phyloP scores from a whole-genome alignment of 768 basidiomycete species.

The Dendrothele bispora region DNA sequence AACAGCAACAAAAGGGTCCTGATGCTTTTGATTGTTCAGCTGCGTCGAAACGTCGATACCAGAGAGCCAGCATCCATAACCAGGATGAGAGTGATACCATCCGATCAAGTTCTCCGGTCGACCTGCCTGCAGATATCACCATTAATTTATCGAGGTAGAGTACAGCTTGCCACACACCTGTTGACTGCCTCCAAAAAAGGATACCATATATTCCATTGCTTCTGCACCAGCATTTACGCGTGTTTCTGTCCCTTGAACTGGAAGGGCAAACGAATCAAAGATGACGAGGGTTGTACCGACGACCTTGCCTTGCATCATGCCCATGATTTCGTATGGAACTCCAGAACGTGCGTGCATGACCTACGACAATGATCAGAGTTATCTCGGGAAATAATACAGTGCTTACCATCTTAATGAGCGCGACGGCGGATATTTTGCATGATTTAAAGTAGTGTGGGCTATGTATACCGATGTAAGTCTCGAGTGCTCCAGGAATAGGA shows the following conservation, averaged over 20 bases:
- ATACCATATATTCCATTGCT: constrained; percentile 98
- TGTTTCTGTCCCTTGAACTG: constrained; percentile 97
- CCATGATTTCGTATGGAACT: constrained; percentile 99
- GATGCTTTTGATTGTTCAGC: constrained; percentile 90
- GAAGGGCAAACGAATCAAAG: constrained; percentile 96
- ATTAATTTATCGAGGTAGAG: constrained; percentile 5
- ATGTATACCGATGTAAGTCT: constrained; percentile 8
- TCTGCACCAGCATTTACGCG: constrained; percentile 95
- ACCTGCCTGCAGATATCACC: constrained; percentile 56
- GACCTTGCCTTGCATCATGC: constrained; percentile 97
- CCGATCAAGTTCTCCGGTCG: constrained; percentile 86
- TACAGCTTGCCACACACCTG: constrained; percentile 47
- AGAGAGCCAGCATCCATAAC: constrained; percentile 98
- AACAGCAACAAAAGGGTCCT: constrained; percentile 96
- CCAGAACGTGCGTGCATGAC: constrained; percentile 98
- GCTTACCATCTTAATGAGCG: constrained; percentile 89
- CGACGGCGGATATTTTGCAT: constrained; percentile 94
- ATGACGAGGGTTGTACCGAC: constrained; percentile 76
- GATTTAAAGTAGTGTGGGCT: constrained; percentile 83
- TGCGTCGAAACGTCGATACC: constrained; percentile 99
- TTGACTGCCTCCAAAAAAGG: constrained; percentile 80
- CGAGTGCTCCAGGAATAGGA: constrained; percentile 3
- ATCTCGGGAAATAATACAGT: not conserved
- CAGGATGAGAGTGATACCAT: constrained; percentile 99
- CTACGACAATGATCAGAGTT: constrained; percentile 40